These are phyloP conservation scores for Trichophyton equinum DNA, from an alignment of 2,329 filamentous ascomycete genomes.

Conservation along the genomic window DNA sequence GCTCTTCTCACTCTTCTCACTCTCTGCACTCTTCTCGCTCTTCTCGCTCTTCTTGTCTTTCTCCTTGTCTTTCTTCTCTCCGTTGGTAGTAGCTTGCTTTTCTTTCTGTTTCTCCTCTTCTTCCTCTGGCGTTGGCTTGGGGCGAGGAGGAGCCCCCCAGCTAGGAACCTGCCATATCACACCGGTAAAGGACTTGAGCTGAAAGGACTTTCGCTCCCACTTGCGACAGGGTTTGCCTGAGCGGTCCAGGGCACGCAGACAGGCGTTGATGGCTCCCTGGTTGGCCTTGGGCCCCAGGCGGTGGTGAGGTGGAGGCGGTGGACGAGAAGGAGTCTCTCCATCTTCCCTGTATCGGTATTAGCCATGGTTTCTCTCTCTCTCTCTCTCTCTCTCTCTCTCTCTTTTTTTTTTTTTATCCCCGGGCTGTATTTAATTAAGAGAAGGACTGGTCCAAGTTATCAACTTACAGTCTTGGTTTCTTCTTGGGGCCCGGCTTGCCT, in stretches of 20 bases:
- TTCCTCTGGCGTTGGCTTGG: neutral
- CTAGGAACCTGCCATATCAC: constrained; percentile 67
- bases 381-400: no score
- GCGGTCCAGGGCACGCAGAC: constrained; percentile 83
- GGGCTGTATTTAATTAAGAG: neutral
- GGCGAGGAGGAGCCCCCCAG: constrained; percentile 57
- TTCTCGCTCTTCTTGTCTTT: constrained; percentile 3
- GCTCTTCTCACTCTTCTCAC: constrained; percentile 2
- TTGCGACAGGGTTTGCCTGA: constrained; percentile 83
- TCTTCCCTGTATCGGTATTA: constrained; percentile 33
- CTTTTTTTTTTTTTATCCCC: neutral
- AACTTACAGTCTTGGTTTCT: constrained; percentile 85
- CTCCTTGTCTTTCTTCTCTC: neutral
- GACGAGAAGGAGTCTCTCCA: constrained; percentile 28
- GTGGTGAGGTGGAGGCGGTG: constrained; percentile 45
- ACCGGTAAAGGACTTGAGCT: constrained; percentile 85
- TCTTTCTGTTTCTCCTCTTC: neutral
- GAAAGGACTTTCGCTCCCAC: constrained; percentile 74
- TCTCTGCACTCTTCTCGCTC: constrained; percentile 5
- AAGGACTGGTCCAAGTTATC: neutral
- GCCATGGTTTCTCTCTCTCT: neutral
- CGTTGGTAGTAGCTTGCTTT: neutral
- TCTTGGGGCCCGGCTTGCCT: constrained; percentile 89
- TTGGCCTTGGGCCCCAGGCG: constrained; percentile 95
- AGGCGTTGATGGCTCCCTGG: constrained; percentile 92